Conservation (phyloP, 2,329 filamentous ascomycete species). For the Paraconiothyrium sp. region DNA sequence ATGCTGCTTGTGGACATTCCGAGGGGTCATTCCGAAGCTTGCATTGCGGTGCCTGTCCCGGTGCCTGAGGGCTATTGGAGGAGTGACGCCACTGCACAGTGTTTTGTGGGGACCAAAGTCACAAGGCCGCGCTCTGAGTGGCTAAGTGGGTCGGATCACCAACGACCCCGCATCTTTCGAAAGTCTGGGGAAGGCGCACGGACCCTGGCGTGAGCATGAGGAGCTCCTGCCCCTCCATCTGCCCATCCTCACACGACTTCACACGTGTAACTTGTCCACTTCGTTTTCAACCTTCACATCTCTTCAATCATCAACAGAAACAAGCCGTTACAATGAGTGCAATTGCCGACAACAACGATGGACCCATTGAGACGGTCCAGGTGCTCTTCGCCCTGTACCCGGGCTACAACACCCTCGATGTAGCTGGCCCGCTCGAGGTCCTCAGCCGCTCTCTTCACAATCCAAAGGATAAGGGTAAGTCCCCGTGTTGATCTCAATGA, state of each 20-base stretch:
- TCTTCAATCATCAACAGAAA: conserved; percentile 25
- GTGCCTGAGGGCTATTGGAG: conserved; percentile 4
- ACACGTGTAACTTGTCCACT: conserved; percentile 10
- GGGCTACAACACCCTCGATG: conserved; percentile 66
- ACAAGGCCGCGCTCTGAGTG: conserved; percentile 1
- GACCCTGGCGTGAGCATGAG: neutral
- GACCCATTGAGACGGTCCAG: conserved; percentile 67
- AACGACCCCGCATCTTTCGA: neutral
- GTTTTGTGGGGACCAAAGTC: neutral
- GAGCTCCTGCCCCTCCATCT: conserved; percentile 15
- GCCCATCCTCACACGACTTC: conserved; percentile 15
- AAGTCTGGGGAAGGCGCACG: conserved; percentile 7
- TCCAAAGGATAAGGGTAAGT: conserved; percentile 60
- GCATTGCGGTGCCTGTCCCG: neutral
- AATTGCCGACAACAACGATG: conserved; percentile 50
- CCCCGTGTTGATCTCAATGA: neutral
- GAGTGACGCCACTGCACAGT: conserved; percentile 4
- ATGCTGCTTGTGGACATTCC: neutral
- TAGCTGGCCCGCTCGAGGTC: conserved; percentile 67
- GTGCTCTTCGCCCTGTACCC: conserved; percentile 68
- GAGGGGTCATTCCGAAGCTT: neutral
- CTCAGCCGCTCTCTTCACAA: conserved; percentile 64
- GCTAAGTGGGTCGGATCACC: conserved; percentile 1
- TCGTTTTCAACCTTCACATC: conserved; percentile 26
- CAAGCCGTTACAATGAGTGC: conserved; percentile 51